These are phyloP conservation scores for Houttuynia cordata DNA, from an alignment of 164 flowering plant species.

Conservation along the genomic window DNA sequence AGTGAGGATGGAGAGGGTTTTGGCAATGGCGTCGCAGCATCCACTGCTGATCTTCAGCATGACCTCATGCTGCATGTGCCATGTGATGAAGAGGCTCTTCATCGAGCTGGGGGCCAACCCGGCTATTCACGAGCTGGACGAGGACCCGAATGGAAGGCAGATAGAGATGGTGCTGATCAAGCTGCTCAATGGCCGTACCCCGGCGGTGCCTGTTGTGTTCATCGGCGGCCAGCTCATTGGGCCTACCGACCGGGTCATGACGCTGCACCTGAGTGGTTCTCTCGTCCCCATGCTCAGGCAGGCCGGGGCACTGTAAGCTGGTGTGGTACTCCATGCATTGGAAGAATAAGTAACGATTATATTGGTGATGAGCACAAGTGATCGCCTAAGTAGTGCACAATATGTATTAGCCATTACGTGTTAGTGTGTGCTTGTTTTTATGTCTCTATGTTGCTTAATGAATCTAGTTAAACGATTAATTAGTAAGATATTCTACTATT, in stretches of 20 bases:
- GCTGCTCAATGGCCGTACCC: constrained; percentile 33
- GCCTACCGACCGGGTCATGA: constrained; percentile 65
- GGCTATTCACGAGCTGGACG: constrained; percentile 37
- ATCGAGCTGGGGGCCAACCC: constrained; percentile 49
- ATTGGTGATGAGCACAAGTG: background rate
- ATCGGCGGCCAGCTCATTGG: constrained; percentile 55
- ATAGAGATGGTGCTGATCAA: constrained; percentile 61
- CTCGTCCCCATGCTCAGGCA: constrained; percentile 30
- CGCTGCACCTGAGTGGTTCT: constrained; percentile 54
- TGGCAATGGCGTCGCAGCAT: constrained; percentile 33
- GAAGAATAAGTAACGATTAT: background rate
- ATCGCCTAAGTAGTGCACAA: no score
- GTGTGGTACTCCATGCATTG: background rate
- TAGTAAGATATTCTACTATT: no score
- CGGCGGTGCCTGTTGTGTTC: constrained; percentile 62
- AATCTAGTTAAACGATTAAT: no score
- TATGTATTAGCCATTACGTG: no score
- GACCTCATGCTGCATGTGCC: constrained; percentile 71
- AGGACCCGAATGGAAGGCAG: constrained; percentile 33
- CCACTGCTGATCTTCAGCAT: constrained; percentile 77
- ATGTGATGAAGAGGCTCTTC: constrained; percentile 57
- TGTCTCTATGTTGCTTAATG: no score
- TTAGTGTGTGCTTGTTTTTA: no score
- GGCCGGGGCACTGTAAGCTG: constrained; percentile 7
- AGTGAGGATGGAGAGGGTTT: constrained; percentile 14